Evolutionary conservation across 371 early-diverging fungal genomes (phyloP).

Genomic region (Chytridiales sp.): DNA sequence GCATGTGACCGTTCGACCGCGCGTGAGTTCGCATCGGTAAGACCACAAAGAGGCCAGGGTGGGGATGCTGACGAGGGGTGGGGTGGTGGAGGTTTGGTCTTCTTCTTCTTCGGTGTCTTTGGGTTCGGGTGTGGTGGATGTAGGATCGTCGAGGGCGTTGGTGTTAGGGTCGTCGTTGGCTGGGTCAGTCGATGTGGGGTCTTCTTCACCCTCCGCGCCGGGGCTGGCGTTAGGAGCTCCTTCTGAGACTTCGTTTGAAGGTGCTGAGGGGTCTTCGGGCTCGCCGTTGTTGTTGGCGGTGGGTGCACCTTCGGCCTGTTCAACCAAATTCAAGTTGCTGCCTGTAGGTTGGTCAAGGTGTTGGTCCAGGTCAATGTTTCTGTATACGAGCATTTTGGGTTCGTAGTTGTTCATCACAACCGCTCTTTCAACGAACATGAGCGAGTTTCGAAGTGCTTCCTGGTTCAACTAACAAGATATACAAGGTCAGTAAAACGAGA

Average conservation of each 20-base stretch:
- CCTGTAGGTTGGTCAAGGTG: constrained; percentile 6
- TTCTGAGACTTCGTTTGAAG: background rate
- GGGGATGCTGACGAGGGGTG: constrained; percentile 39
- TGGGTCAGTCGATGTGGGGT: too few relatives aligned
- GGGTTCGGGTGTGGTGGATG: too few relatives aligned
- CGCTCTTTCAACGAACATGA: constrained; percentile 47
- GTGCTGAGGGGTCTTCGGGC: constrained; percentile 7
- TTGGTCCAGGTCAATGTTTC: constrained; percentile 41
- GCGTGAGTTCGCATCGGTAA: constrained; percentile 52
- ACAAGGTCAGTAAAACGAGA: constrained; percentile 1
- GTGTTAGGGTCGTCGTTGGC: too few relatives aligned
- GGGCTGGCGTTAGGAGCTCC: background rate
- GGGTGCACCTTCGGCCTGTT: constrained; percentile 9
- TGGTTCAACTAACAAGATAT: constrained; percentile 35
- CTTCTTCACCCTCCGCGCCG: constrained; percentile 2
- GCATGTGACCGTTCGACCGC: constrained; percentile 44
- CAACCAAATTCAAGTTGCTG: background rate
- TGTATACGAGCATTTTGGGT: constrained; percentile 40
- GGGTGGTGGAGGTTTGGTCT: constrained; percentile 19
- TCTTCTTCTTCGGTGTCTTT: constrained; percentile 11
- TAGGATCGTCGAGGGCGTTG: too few relatives aligned
- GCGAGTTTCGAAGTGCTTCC: constrained; percentile 35
- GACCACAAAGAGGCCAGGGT: constrained; percentile 50
- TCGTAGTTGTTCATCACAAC: constrained; percentile 49
- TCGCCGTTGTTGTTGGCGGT: background rate